Evolutionary conservation across 805 yeast genomes (phyloP).

Genomic region (Kodamaea sagamina): DNA sequence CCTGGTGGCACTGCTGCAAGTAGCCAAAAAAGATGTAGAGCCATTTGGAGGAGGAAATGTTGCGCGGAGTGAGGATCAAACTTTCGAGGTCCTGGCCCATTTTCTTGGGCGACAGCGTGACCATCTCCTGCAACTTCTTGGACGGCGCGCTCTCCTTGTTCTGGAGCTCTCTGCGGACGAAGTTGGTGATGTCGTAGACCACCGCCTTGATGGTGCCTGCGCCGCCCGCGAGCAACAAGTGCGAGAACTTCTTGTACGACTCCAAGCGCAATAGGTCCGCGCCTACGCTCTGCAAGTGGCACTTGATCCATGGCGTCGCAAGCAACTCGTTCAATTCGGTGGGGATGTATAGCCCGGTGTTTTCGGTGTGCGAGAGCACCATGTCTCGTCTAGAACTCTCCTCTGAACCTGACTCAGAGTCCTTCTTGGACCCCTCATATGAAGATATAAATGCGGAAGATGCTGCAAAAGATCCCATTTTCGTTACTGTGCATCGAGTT

Average conservation of each 20-base stretch:
- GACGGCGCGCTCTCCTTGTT: slow-evolving; percentile 17
- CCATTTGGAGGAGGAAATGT: slow-evolving; percentile 19
- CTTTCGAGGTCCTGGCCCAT: neutral
- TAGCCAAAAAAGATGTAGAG: slow-evolving; percentile 32
- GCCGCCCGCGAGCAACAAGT: slow-evolving; percentile 28
- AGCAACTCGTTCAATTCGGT: slow-evolving; percentile 15
- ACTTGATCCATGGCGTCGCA: slow-evolving; percentile 30
- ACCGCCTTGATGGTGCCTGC: slow-evolving; percentile 36
- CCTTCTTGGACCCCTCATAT: too few relatives aligned
- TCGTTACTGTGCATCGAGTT: too few relatives aligned
- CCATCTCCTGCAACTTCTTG: slow-evolving; percentile 24
- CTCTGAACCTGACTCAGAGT: neutral
- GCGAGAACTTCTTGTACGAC: slow-evolving; percentile 34
- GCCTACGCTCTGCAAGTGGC: slow-evolving; percentile 38
- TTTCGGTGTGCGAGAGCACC: neutral
- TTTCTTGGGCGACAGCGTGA: slow-evolving; percentile 14
- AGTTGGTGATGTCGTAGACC: slow-evolving; percentile 36
- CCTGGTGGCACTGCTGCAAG: slow-evolving; percentile 24
- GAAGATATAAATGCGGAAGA: too few relatives aligned
- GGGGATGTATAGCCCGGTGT: slow-evolving; percentile 7
- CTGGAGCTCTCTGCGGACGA: slow-evolving; percentile 31
- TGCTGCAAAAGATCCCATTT: too few relatives aligned
- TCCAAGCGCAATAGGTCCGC: slow-evolving; percentile 35
- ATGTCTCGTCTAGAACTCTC: neutral
- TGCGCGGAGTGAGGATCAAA: slow-evolving; percentile 4